Evolutionary conservation across 768 basidiomycete species (phyloP).

Genomic region (Collybia sordida): DNA sequence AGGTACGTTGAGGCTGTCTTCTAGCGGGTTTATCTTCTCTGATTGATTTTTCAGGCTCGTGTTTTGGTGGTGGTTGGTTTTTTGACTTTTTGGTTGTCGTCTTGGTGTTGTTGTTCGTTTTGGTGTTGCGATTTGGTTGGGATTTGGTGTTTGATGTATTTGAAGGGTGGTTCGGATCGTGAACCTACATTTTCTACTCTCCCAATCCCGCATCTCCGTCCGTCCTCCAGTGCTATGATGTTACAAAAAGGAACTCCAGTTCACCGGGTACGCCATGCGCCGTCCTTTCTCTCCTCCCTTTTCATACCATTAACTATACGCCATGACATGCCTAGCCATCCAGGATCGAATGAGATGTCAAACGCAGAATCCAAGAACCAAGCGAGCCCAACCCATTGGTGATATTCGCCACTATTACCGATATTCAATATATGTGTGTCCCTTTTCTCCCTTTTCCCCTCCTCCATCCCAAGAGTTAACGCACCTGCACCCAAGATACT

Average conservation of each 20-base stretch:
- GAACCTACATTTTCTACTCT: slow-evolving; percentile 93
- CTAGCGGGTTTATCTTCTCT: too few species aligned
- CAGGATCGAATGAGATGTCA: slow-evolving; percentile 95
- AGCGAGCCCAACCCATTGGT: slow-evolving; percentile 97
- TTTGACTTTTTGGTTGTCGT: slow-evolving; percentile 14
- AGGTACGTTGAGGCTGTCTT: slow-evolving; percentile 46
- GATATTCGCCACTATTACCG: slow-evolving; percentile 97
- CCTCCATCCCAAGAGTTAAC: too few species aligned
- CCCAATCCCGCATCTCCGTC: slow-evolving; percentile 86
- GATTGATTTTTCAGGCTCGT: too few species aligned
- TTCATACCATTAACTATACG: slow-evolving; percentile 64
- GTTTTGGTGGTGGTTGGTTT: slow-evolving; percentile 33
- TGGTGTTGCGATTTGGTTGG: too few species aligned
- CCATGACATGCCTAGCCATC: too few species aligned
- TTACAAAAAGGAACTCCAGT: slow-evolving; percentile 98
- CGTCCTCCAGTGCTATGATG: slow-evolving; percentile 96
- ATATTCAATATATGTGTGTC: slow-evolving; percentile 93
- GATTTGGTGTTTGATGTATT: too few species aligned
- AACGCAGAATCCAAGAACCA: slow-evolving; percentile 88
- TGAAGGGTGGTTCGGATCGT: slow-evolving; percentile 57
- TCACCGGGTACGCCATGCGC: slow-evolving; percentile 72
- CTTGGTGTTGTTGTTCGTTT: slow-evolving; percentile 27
- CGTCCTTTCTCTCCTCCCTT: slow-evolving; percentile 1
- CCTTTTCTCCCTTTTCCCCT: not conserved
- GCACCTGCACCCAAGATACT: too few species aligned